Evolutionary conservation across 345 rosid genomes (phyloP), one percentile per base, ranked within the genome.

Genomic region (Boechera divaricarpa): DNA sequence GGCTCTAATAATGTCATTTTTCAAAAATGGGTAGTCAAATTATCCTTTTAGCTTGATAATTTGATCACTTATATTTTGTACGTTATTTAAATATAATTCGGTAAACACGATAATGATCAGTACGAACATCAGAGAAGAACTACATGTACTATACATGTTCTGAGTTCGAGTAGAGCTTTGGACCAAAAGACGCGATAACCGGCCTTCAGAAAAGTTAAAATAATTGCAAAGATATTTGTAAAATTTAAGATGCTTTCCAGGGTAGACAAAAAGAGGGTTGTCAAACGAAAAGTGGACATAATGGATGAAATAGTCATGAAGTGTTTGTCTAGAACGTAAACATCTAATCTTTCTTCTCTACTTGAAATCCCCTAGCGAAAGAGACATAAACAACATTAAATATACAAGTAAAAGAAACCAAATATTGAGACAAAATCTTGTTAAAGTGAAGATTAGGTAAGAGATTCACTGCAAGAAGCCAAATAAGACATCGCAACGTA

Each of bases 401-500:
- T 10, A 8, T 42, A 35, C 69, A 76, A 69, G 4, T 54, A 63
- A 70, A 62, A 54, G 35, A 53, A 54, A 70, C 62, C 42, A 54
- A 70, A 77, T 70, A 54, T 54, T 63, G 59, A 45, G 71, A 53
- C 42, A 54, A 69, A 62, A 77, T 70, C 61, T 77, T 70, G 13
- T 36, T 70, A 70, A 55, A 63, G 76, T 63, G 35, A 16, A 64
- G 67, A 36, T 77, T 77, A 70, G 80, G 80, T 63, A 70, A 26
- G 76, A 70, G 66, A 70, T 63, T 35, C 80, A 63, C 66, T 53
- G 2, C 66, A 63, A 35, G 58, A 55, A 55, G 53, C 44, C 58
- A 24, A 63, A 70, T 61, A 77, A 56, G 67, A 63, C 59, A 56
- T 47, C 54, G 61, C 42, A 72, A 56, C 31, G 18, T 55, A 45